These are phyloP conservation scores for Mayamaea pseudoterrestris DNA, from an alignment of 108 stramenopile species.

Conservation along the genomic window DNA sequence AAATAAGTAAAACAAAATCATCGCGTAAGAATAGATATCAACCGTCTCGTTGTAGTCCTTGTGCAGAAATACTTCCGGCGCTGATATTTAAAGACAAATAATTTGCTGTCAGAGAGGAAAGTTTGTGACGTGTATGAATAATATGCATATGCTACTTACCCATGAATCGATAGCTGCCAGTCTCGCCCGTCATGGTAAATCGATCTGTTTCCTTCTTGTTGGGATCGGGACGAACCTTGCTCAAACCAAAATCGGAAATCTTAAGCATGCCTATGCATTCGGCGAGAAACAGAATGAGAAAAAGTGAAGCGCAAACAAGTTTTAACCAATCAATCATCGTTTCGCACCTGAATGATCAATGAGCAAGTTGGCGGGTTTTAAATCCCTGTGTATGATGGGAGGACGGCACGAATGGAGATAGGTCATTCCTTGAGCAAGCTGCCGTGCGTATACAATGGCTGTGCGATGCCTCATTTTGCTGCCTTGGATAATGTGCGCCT, in stretches of 20 bases:
- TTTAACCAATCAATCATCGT: too few relatives aligned
- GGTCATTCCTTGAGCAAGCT: slow-evolving; percentile 81
- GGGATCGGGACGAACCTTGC: slow-evolving; percentile 73
- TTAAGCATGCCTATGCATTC: too few relatives aligned
- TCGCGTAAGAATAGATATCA: slow-evolving; percentile 83
- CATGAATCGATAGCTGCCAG: slow-evolving; percentile 70
- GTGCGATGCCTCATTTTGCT: slow-evolving; percentile 50
- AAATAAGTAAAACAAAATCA: slow-evolving; percentile 80
- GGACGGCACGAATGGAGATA: slow-evolving; percentile 85
- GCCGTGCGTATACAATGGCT: slow-evolving; percentile 61
- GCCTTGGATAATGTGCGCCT: slow-evolving; percentile 55
- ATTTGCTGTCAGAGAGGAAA: background rate
- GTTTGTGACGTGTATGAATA: too few relatives aligned
- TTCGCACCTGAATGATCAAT: slow-evolving; percentile 81
- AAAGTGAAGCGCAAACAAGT: too few relatives aligned
- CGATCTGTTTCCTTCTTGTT: slow-evolving; percentile 36
- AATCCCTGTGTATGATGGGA: slow-evolving; percentile 85
- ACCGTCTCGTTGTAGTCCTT: slow-evolving; percentile 82
- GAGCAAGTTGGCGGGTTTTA: slow-evolving; percentile 80
- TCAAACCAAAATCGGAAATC: slow-evolving; percentile 94
- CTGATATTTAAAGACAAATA: slow-evolving; percentile 31
- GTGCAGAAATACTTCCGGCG: slow-evolving; percentile 79
- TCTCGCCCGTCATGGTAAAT: slow-evolving; percentile 81
- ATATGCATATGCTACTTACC: background rate
- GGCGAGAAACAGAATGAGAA: too few relatives aligned